Evolutionary conservation across 257 asterid genomes (phyloP).

Genomic region (Thymus mandschuricus): DNA sequence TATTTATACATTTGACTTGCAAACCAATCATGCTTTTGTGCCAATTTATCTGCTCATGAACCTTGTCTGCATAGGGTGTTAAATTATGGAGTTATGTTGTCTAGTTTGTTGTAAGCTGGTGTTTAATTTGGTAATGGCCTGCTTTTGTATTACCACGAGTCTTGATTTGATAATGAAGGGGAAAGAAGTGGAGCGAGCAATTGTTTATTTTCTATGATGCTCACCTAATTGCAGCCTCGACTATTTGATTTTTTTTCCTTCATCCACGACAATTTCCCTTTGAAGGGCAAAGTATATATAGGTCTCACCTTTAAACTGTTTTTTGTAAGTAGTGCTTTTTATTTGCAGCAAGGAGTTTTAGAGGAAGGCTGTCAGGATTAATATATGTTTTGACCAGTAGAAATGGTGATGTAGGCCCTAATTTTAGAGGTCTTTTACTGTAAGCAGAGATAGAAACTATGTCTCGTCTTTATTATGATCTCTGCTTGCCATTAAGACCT

Average conservation of each 20-base stretch:
- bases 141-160: neutral
- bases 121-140: neutral
- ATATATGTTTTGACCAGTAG: neutral
- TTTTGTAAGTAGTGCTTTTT: slow-evolving; percentile 7
- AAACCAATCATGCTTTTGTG: slow-evolving; percentile 9
- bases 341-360: slow-evolving; percentile 5
- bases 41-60: slow-evolving; percentile 9
- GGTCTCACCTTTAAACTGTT: slow-evolving; percentile 8
- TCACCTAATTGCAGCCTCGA: slow-evolving; percentile 12
- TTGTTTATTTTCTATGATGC: slow-evolving; percentile 16
- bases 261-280: neutral
- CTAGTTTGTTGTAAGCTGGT: neutral
- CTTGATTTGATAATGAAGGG: neutral
- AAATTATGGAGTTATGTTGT: neutral
- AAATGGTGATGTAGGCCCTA: neutral
- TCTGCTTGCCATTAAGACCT: neutral
- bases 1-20: slow-evolving; percentile 18
- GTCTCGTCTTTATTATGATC: neutral
- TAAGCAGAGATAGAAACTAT: neutral
- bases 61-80: slow-evolving; percentile 1
- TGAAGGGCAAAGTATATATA: neutral
- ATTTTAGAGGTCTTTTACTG: slow-evolving; percentile 3
- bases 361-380: neutral
- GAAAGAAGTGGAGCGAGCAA: slow-evolving; percentile 6
- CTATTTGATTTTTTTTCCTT: slow-evolving; percentile 14